Evolutionary conservation across 345 rosid species (phyloP), one percentile per base, ranked within the genome.

Genomic region (Brassica cretica): DNA sequence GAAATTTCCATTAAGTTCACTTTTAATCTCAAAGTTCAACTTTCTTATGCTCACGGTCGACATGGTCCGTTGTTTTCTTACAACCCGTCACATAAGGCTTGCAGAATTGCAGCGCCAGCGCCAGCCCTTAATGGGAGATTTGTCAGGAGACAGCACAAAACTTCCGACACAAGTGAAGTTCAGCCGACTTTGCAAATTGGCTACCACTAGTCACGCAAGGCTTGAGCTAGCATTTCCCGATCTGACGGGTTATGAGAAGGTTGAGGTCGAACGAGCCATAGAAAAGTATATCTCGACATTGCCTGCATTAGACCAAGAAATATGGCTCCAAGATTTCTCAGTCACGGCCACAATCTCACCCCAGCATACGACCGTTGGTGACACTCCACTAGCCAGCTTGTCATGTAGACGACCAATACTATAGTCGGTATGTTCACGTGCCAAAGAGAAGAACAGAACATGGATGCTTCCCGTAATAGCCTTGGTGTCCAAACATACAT

Each of bases 361-460:
- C 67, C 21, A 8, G 68, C 88, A 21, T 88, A 88, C 29, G 89
- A 93, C 49, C 91, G 90, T 11, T 93, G 96, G 96, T 93, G 93
- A 80, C 85, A 78, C 32, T 79, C 72, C n/a, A 86, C 89, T 68
- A 93, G 96, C 70, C 72, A 82, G 25, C 81, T 84, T 37, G 71
- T 83, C 71, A 62, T 77, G 53, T 81, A 77, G 83, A 33, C 60
- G n/a, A 18, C 59, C 66, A 3, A 15, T 35, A 29, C 70, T 2
- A 5, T 16, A 29, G 68, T 21, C 44, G 15, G 33, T 12, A 12
- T 24, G 64, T 32, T 55, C 56, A 6, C 39, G 51, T 65, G 64
- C 63, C 44, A 33, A 3, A 5, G 66, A 49, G 24, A 66, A 24
- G 30, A 55, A 55, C 64, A 62, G 62, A 49, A 33, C 62, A 71